Conservation (phyloP, 805 yeast species). For the Nakazawaea siamensis region DNA sequence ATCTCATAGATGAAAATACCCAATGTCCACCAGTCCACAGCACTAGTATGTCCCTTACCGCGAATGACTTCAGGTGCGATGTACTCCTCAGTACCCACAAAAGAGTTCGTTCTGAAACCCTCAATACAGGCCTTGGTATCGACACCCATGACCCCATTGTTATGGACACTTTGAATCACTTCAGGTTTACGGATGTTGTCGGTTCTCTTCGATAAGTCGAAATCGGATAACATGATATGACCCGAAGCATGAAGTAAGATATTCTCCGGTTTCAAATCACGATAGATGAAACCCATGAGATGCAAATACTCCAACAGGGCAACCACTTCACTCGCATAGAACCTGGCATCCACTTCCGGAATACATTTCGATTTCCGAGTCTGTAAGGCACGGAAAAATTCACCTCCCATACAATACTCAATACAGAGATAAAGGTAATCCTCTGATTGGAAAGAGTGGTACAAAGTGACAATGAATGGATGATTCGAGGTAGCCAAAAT, state of each 20-base stretch:
- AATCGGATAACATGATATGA: constrained; percentile 95
- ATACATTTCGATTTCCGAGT: constrained; percentile 83
- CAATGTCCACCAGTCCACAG: constrained; percentile 99
- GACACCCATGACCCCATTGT: constrained; percentile 44
- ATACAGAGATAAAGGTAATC: constrained; percentile 88
- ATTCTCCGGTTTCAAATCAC: constrained; percentile 96
- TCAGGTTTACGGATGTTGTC: constrained; percentile 72
- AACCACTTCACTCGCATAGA: constrained; percentile 94
- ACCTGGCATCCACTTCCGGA: constrained; percentile 79
- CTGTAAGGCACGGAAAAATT: constrained; percentile 92
- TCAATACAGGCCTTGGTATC: constrained; percentile 95
- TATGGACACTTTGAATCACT: constrained; percentile 32
- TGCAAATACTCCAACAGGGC: constrained; percentile 96
- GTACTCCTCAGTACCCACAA: constrained; percentile 98
- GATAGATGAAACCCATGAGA: constrained; percentile 92
- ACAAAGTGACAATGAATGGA: constrained; percentile 93
- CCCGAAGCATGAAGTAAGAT: constrained; percentile 93
- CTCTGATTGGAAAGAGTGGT: constrained; percentile 93
- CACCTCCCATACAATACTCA: constrained; percentile 99
- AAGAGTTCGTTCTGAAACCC: constrained; percentile 94
- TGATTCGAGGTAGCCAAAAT: constrained; percentile 92
- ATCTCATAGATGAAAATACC: constrained; percentile 91
- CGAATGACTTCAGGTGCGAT: constrained; percentile 97
- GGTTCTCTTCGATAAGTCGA: constrained; percentile 88
- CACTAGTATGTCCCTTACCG: constrained; percentile 95